Conservation (phyloP, 768 basidiomycete species). For the Tylopilus rubrobrunneus region DNA sequence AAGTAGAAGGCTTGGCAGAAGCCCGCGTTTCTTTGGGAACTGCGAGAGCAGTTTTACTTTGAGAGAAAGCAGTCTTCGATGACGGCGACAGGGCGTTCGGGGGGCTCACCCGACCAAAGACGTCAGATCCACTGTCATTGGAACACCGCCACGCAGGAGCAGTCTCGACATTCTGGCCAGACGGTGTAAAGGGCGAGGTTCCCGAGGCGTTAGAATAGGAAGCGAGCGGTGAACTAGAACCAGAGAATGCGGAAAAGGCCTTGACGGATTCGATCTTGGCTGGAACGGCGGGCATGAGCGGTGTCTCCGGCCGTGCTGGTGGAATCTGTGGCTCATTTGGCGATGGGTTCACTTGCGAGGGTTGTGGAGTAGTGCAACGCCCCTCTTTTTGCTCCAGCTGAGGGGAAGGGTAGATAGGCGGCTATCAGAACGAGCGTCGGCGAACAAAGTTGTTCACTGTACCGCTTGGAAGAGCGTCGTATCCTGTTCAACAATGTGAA, state of each 20-base stretch:
- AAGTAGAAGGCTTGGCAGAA: conserved; percentile 7
- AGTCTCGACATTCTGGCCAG: conserved; percentile 10
- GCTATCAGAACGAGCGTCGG: conserved; percentile 7
- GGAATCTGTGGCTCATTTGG: conserved; percentile 10
- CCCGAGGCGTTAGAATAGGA: conserved; percentile 26
- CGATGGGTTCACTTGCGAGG: neutral
- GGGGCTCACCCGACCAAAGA: conserved; percentile 5
- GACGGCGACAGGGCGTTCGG: conserved; percentile 16
- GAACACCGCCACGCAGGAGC: conserved; percentile 27
- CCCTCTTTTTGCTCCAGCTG: conserved; percentile 9
- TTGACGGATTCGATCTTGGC: conserved; percentile 11
- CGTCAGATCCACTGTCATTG: conserved; percentile 6
- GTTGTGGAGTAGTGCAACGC: conserved; percentile 12
- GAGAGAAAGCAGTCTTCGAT: conserved; percentile 1
- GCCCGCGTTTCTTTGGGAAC: neutral
- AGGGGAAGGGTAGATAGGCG: conserved; percentile 6
- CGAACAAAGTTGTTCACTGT: neutral
- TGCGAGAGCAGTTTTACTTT: neutral
- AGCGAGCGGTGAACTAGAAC: conserved; percentile 33
- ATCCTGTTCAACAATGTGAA: neutral
- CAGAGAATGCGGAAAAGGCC: conserved; percentile 40
- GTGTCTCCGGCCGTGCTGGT: conserved; percentile 10
- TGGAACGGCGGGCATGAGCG: conserved; percentile 10
- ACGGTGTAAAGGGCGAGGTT: conserved; percentile 21
- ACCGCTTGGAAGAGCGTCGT: conserved; percentile 16